Evolutionary conservation across 768 basidiomycete species (phyloP).

Genomic region (Lactarius hatsudake): DNA sequence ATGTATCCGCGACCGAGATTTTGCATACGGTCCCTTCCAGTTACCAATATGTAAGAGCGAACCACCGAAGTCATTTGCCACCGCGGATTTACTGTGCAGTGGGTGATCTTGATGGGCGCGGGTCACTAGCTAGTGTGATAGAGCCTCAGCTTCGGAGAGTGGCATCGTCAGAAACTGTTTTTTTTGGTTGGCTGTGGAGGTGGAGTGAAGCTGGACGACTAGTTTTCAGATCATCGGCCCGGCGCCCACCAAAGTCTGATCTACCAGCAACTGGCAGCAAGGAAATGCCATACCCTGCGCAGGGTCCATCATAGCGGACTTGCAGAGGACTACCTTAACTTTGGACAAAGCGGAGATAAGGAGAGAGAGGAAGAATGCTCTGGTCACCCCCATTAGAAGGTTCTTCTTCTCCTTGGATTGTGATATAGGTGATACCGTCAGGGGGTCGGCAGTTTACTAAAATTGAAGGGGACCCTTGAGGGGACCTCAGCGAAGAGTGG

Average conservation of each 20-base stretch:
- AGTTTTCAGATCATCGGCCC: background rate
- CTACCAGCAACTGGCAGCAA: no score
- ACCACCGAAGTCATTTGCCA: background rate
- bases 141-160: background rate
- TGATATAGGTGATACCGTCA: background rate
- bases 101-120: background rate
- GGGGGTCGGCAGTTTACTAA: background rate
- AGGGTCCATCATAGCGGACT: background rate
- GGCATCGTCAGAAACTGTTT: background rate
- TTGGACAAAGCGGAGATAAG: background rate
- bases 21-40: background rate
- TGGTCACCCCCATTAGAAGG: background rate
- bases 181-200: background rate
- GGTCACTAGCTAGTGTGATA: background rate
- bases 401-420: background rate
- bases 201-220: background rate
- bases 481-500: background rate
- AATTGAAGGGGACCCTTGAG: no score
- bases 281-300: background rate
- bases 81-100: background rate
- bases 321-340: background rate
- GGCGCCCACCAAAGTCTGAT: background rate
- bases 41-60: background rate
- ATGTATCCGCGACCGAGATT: background rate
- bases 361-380: background rate